Evolutionary conservation across 129 eudicot genomes (phyloP).

Genomic region (Erigeron canadensis): DNA sequence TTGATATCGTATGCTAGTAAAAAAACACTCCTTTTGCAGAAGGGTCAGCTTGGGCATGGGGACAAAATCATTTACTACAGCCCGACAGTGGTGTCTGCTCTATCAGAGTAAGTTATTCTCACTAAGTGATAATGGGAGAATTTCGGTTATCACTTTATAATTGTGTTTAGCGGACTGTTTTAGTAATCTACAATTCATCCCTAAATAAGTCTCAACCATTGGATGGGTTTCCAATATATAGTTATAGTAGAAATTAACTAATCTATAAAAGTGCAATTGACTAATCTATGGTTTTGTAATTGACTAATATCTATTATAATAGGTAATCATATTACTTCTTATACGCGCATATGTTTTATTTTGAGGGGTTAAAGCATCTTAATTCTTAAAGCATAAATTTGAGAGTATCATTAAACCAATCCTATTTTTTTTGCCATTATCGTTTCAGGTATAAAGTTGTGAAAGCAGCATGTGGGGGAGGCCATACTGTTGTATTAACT

Average conservation of each 20-base stretch:
- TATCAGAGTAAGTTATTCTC: constrained; percentile 55
- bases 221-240: no score
- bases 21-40: constrained; percentile 40
- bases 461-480: constrained; percentile 65
- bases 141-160: background rate
- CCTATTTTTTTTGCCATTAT: background rate
- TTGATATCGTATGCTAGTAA: background rate
- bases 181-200: background rate
- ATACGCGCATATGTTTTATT: background rate
- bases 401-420: no score
- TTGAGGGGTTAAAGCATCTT: background rate
- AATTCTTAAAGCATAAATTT: background rate
- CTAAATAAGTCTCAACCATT: no score
- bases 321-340: no score
- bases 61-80: constrained; percentile 63
- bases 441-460: constrained; percentile 63
- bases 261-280: no score
- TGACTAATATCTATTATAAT: no score
- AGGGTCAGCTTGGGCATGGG: constrained; percentile 97
- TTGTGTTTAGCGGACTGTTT: background rate
- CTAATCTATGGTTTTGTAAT: no score
- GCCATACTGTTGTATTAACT: constrained; percentile 74
- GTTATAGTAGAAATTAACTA: no score
- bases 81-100: constrained; percentile 78
- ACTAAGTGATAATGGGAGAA: background rate